phyloP scores from a whole-genome alignment of 1,139 yeast species.

The Saccharomyces hybrid region DNA sequence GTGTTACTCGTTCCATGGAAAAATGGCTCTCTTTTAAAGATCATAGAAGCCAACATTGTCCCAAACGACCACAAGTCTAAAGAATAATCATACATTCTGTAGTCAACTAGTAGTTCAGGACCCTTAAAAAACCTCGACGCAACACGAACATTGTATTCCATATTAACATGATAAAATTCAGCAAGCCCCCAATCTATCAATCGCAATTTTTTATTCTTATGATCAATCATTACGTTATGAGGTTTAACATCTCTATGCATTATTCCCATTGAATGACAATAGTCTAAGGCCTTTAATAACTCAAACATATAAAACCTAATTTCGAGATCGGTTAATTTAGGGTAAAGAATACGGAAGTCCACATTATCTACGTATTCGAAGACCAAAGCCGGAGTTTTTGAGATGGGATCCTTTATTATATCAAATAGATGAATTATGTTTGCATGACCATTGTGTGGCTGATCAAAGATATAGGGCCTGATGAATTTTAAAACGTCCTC shows the following conservation, averaged over 20 bases:
- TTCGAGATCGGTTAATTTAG: slow-evolving; percentile 78
- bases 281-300: slow-evolving; percentile 82
- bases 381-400: slow-evolving; percentile 87
- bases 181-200: slow-evolving; percentile 99
- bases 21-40: slow-evolving; percentile 92
- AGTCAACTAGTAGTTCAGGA: slow-evolving; percentile 91
- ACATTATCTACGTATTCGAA: slow-evolving; percentile 87
- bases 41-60: slow-evolving; percentile 95
- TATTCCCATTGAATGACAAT: slow-evolving; percentile 93
- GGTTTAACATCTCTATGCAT: slow-evolving; percentile 99
- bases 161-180: slow-evolving; percentile 92
- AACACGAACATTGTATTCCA: slow-evolving; percentile 92
- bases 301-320: slow-evolving; percentile 85
- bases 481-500: slow-evolving; percentile 21
- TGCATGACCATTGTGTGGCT: slow-evolving; percentile 31
- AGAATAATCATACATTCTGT: slow-evolving; percentile 88
- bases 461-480: slow-evolving; percentile 23
- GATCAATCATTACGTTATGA: slow-evolving; percentile 97
- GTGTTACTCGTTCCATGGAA: slow-evolving; percentile 95
- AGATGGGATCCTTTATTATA: slow-evolving; percentile 81
- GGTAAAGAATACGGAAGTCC: slow-evolving; percentile 84
- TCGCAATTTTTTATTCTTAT: slow-evolving; percentile 58
- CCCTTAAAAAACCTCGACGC: slow-evolving; percentile 98
- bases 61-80: slow-evolving; percentile 96
- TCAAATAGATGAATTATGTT: slow-evolving; percentile 77